These are phyloP conservation scores for Erigeron canadensis DNA, from an alignment of 129 eudicot species.

Conservation along the genomic window DNA sequence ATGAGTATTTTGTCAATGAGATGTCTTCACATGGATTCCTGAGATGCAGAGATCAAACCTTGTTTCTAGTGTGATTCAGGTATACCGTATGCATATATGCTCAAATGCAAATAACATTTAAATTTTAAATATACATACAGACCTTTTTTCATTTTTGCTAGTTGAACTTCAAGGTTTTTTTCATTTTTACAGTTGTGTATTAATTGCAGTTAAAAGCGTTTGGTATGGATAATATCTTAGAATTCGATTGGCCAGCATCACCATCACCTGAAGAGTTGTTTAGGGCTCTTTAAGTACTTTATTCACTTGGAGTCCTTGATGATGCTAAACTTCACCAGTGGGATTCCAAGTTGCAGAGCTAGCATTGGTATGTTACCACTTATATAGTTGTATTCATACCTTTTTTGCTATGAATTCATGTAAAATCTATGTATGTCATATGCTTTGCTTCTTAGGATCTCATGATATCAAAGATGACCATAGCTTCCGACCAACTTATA, in stretches of 20 bases:
- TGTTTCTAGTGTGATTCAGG: slow-evolving; percentile 88
- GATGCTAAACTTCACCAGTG: slow-evolving; percentile 94
- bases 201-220: slow-evolving; percentile 75
- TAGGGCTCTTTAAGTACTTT: slow-evolving; percentile 89
- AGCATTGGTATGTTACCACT: slow-evolving; percentile 60
- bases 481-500: slow-evolving; percentile 75
- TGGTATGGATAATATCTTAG: slow-evolving; percentile 94
- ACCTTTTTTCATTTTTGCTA: neutral
- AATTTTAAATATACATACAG: neutral
- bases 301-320: slow-evolving; percentile 92
- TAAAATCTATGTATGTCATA: neutral
- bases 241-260: slow-evolving; percentile 97
- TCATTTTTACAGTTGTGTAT: slow-evolving; percentile 14
- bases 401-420: neutral
- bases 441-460: slow-evolving; percentile 65
- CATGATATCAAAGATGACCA: slow-evolving; percentile 85
- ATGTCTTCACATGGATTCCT: slow-evolving; percentile 83
- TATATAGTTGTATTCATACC: neutral
- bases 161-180: neutral
- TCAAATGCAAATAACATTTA: neutral
- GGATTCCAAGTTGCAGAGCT: slow-evolving; percentile 98
- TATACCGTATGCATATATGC: slow-evolving; percentile 34
- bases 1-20: slow-evolving; percentile 75
- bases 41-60: slow-evolving; percentile 98
- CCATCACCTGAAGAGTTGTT: slow-evolving; percentile 93